Conservation (phyloP, 345 rosid species). For the Turritis glabra region DNA sequence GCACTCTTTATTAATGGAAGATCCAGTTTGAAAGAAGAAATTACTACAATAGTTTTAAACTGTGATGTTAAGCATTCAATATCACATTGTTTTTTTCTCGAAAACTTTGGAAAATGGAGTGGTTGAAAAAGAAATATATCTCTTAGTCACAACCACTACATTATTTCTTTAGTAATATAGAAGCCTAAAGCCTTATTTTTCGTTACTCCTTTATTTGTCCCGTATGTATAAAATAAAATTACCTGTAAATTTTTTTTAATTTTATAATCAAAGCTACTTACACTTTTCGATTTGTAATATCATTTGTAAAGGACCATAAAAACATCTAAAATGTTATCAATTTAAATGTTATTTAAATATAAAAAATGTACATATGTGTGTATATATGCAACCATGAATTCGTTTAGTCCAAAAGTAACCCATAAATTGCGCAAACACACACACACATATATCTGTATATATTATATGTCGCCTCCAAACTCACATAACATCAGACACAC, state of each 20-base stretch:
- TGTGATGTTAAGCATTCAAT: background rate
- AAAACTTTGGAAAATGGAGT: background rate
- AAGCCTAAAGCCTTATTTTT: background rate
- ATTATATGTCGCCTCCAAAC: background rate
- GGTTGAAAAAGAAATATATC: background rate
- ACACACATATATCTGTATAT: background rate
- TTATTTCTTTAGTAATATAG: background rate
- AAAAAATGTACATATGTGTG: background rate
- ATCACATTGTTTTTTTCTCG: background rate
- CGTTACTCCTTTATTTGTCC: conserved; percentile 2
- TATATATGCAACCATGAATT: background rate
- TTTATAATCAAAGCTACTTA: background rate
- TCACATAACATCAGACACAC: background rate
- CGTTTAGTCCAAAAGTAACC: background rate
- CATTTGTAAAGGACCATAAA: background rate
- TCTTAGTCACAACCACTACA: conserved; percentile 13
- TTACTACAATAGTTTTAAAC: background rate
- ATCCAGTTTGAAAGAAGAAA: background rate
- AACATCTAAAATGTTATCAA: background rate
- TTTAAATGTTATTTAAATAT: background rate
- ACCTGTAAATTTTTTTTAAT: background rate
- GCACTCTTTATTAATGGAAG: background rate
- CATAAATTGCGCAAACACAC: background rate
- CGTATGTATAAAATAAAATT: background rate
- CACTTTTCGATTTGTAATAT: background rate